Conservation (phyloP, 495 filamentous ascomycete genomes). For the Cairneyella variabilis region DNA sequence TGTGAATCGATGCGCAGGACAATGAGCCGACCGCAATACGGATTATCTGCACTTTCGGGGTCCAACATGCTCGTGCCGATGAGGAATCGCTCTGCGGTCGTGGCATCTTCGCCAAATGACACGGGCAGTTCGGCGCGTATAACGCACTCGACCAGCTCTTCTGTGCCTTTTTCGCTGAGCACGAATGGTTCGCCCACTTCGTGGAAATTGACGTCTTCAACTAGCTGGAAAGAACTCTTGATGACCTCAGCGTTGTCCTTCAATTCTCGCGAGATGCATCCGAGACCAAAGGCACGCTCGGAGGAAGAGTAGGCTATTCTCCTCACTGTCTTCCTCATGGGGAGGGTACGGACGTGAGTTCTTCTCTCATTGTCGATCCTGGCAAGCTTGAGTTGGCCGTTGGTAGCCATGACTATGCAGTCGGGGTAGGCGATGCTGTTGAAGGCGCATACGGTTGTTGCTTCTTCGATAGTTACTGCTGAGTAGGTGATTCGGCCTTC, state of each 20-base stretch:
- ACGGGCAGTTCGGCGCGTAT: conserved; percentile 72
- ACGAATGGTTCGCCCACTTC: conserved; percentile 37
- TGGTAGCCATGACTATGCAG: conserved; percentile 76
- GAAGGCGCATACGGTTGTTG: conserved; percentile 75
- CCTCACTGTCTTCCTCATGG: conserved; percentile 77
- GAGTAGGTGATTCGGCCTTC: conserved; percentile 90
- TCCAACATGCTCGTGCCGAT: conserved; percentile 82
- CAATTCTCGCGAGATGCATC: conserved; percentile 67
- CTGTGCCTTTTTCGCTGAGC: conserved; percentile 47
- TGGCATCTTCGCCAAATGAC: conserved; percentile 42
- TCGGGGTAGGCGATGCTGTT: conserved; percentile 75
- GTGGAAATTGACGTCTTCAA: conserved; percentile 49
- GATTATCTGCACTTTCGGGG: conserved; percentile 33
- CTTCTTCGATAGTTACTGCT: conserved; percentile 88
- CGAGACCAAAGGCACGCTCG: conserved; percentile 80
- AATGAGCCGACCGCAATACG: conserved; percentile 64
- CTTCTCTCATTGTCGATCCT: conserved; percentile 78
- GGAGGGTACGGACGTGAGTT: conserved; percentile 79
- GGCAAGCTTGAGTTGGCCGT: conserved; percentile 72
- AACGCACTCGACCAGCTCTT: conserved; percentile 82
- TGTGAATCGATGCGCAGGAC: conserved; percentile 78
- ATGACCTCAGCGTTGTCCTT: conserved; percentile 43
- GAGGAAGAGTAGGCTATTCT: conserved; percentile 79
- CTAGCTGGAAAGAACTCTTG: conserved; percentile 44
- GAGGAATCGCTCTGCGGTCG: conserved; percentile 73